Percentiles rank a stretch among this genome's conserved stretches.
These are phyloP conservation scores for Helianthus annuus DNA, from an alignment of 129 eudicot species.

Conservation along the genomic window DNA sequence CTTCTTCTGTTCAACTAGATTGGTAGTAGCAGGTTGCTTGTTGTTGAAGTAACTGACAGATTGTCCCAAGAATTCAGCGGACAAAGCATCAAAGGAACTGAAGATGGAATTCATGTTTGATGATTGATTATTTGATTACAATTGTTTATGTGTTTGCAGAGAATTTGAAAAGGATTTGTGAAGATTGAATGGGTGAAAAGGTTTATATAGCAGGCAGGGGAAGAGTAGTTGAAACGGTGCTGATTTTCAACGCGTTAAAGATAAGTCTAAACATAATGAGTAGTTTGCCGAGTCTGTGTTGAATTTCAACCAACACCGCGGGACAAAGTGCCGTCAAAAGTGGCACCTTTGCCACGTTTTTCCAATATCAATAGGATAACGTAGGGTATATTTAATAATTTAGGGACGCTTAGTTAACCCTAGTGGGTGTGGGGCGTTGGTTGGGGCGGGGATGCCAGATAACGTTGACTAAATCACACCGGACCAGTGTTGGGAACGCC, in stretches of 20 bases:
- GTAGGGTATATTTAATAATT: not conserved
- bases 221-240: not conserved
- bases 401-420: no score
- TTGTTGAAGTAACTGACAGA: conserved; percentile 5
- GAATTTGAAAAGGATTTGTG: not conserved
- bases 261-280: no score
- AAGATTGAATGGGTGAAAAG: not conserved
- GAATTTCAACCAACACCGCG: not conserved
- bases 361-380: not conserved
- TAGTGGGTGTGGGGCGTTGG: no score
- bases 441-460: no score
- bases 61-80: conserved; percentile 35
- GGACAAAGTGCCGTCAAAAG: conserved; percentile 8
- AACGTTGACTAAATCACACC: no score
- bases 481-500: no score
- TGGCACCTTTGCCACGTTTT: not conserved
- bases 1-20: not conserved
- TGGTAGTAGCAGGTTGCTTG: not conserved
- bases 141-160: not conserved
- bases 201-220: not conserved
- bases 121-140: not conserved
- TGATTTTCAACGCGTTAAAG: conserved; percentile 14
- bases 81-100: conserved; percentile 49
- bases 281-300: not conserved
- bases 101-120: conserved; percentile 48